Evolutionary conservation across 176 grass and related monocot genomes (phyloP), one percentile per base, ranked within the genome.

Genomic region (Oropetium thomaeum): DNA sequence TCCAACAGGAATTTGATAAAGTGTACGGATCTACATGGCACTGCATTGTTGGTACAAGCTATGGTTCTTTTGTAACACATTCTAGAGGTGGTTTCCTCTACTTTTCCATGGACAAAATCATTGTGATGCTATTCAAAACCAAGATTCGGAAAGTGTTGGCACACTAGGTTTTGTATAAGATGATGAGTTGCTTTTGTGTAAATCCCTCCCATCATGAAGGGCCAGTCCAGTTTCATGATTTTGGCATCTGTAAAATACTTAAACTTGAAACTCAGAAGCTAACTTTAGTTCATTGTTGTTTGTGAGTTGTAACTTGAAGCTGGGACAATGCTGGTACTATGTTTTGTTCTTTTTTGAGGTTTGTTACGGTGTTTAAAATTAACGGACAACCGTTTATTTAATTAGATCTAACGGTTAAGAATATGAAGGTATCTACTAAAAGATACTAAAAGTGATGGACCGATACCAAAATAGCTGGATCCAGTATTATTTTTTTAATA

Each of bases 111-210:
- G 85, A 88, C 75, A 94, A 94, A 34, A 82, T 94, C 58, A 80
- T 88, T 13, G 92, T 94, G 65, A 86, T 94, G 92, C 65, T 94
- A 54, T 94, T 90, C 48, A 86, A 95, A 77, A 95, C 92, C 71
- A 95, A 88, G 77, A 65, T 95, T 51, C 83, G 84, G 44, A 76
- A 87, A 84, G 78, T 75, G 70, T 31, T 77, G 23, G 41, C 83
- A 48, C 82, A 87, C 49, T 85, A 83, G 25, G 29, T 32, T 42
- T 41, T 35, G 28, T 47, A 49, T 16, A 37, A 57, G 74, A 73
- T 78, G 74, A 67, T 83, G 85, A 7, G 22, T 19, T 82, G 1
- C 54, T 35, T 64, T 47, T 37, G 34, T 25, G n/a, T 55, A 48
- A 27, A 66, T 27, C 48, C 53, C 27, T 27, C 33, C 9, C 64